Percentiles rank a stretch among this genome's conserved stretches.
These are phyloP conservation scores for Tuber aestivum DNA, from an alignment of 495 filamentous ascomycete genomes.

Conservation along the genomic window DNA sequence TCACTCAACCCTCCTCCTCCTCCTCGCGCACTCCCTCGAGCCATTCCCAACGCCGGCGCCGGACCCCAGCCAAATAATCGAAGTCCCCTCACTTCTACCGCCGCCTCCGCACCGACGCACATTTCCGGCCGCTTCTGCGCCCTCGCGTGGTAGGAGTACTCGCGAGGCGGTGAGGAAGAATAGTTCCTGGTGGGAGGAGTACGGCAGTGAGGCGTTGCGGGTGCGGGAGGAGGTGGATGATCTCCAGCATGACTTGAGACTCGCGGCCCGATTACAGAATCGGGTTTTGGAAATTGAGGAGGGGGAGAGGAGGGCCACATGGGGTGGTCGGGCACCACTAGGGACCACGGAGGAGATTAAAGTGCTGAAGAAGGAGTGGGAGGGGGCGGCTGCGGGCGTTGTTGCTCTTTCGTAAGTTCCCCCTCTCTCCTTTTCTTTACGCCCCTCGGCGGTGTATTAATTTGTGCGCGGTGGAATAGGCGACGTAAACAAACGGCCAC, in stretches of 20 bases:
- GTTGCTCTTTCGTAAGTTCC: background rate
- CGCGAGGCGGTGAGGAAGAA: background rate
- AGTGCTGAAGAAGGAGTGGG: conserved; percentile 15
- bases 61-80: conserved; percentile 15
- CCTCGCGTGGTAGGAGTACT: conserved; percentile 7
- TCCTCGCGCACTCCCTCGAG: conserved; percentile 14
- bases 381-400: conserved; percentile 5
- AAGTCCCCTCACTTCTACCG: conserved; percentile 14
- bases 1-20: conserved; percentile 26
- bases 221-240: conserved; percentile 15
- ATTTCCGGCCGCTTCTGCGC: conserved; percentile 8
- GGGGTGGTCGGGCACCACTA: conserved; percentile 2
- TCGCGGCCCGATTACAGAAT: conserved; percentile 18
- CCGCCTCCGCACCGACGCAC: conserved; percentile 2
- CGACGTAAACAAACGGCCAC: background rate
- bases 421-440: background rate
- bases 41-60: conserved; percentile 12
- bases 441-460: background rate
- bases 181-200: conserved; percentile 7
- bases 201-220: conserved; percentile 1
- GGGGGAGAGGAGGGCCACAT: background rate
- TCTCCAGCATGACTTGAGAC: conserved; percentile 2
- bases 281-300: conserved; percentile 7
- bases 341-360: background rate
- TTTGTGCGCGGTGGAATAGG: background rate